A percentile compares a stretch with the other conserved stretches of the same genome.
Conservation (phyloP, 441 rosid genomes). For the Populus tomentosa region DNA sequence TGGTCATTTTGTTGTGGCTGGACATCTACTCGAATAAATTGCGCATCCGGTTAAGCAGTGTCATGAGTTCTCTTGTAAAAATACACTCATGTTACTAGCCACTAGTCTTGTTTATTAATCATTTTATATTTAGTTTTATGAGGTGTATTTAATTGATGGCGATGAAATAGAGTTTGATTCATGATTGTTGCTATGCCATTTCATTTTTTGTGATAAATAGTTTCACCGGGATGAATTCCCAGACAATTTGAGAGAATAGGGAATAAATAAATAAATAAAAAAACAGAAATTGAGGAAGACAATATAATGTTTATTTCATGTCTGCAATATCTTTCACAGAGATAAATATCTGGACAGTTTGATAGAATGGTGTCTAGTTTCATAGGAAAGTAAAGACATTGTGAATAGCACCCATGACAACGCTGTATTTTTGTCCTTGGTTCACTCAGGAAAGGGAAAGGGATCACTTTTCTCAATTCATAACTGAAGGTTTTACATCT, state of each 20-base stretch:
- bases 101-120: neutral
- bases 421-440: neutral
- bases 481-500: slow-evolving; percentile 89
- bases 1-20: neutral
- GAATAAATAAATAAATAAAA: neutral
- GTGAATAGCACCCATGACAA: neutral
- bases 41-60: neutral
- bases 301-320: neutral
- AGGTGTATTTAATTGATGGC: neutral
- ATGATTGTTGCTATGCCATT: neutral
- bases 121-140: neutral
- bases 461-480: slow-evolving; percentile 94
- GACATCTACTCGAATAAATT: neutral
- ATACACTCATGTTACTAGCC: neutral
- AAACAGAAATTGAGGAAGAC: neutral
- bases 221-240: neutral
- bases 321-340: neutral
- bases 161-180: neutral
- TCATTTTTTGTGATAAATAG: neutral
- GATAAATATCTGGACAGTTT: neutral
- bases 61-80: neutral
- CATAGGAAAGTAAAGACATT: neutral
- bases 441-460: slow-evolving; percentile 76
- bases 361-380: neutral
- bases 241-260: neutral